Base-by-base conservation (phyloP, 148 eudicot genomes). In the Camellia lanceoleosa region DNA sequence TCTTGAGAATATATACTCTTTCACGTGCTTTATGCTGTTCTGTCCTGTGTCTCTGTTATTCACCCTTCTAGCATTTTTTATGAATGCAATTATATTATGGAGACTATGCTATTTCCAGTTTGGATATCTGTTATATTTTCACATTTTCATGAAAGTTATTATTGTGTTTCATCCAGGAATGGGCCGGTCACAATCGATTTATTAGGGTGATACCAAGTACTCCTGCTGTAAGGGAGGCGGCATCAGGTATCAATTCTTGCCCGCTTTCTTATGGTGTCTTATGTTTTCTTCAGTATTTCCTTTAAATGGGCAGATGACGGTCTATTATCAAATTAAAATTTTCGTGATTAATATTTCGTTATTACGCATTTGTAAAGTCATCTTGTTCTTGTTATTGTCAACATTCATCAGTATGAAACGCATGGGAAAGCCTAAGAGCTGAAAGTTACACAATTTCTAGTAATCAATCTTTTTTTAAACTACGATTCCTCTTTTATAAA, bases 181-280 rank as follows among this genome's bases (percentile, higher is more conserved):
- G 99, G 99, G 90, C 98, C 4, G 94, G 97, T 62, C 90, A 88
- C 20, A 80, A 86, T 81, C 94, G 99, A 73, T 92, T 96, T 82
- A 86, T 91, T 58, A 89, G 98, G 82, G 99, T 96, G 55, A 96
- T 96, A 92, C 95, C 99, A 64, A 96, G 94, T 78, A 96, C 99
- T 68, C 99, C 98, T 71, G 93, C 98, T 75, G 94, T 96, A 80
- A 97, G 98, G 47, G 74, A 87, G 82, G 99, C 97, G 16, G 92
- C 98, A 62, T 91, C 98, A 71, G 99, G 99, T 96, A 87, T 49
- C 11, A 9, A 10, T 42, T 13, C n/a, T 60, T 81, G 14, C 76
- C 59, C 58, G 56, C 46, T 15, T 81, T 60, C 47, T 52, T 64
- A n/a, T 60, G 5, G 54, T 20, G 55, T 49, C 10, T 56, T 18